Percentiles rank a stretch among this genome's conserved stretches.
phyloP scores from a whole-genome alignment of 192 early-diverging fungal genomes.

The Kickxella alabastrina region DNA sequence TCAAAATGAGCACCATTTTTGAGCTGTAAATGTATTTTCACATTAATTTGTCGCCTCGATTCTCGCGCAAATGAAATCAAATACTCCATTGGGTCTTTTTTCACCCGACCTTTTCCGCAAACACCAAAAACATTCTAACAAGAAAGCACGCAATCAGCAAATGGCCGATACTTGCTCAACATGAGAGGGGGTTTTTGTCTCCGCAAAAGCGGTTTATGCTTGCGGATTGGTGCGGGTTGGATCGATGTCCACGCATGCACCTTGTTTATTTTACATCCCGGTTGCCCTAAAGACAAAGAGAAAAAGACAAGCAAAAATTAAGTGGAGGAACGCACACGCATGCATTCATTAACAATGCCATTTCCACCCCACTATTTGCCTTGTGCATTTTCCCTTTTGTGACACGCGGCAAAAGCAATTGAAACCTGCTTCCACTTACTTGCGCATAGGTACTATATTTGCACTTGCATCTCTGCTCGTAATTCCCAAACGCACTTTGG shows the following conservation, averaged over 20 bases:
- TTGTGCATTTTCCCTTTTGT: background rate
- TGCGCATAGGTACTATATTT: too few species aligned
- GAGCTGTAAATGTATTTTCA: background rate
- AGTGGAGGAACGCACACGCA: background rate
- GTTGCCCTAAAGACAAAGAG: background rate
- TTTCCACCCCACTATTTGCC: background rate
- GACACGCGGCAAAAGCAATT: too few species aligned
- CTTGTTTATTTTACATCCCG: too few species aligned
- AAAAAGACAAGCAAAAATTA: background rate
- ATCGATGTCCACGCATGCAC: constrained; percentile 3
- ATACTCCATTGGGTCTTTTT: too few species aligned
- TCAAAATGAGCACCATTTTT: background rate
- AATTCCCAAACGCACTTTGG: too few species aligned
- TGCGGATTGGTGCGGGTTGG: background rate
- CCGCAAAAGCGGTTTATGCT: too few species aligned
- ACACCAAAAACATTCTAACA: too few species aligned
- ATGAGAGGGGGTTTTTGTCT: background rate
- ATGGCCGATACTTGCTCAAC: background rate
- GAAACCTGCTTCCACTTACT: too few species aligned
- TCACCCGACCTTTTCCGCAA: too few species aligned
- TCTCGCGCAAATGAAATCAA: background rate
- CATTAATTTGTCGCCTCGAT: background rate
- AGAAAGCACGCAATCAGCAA: background rate
- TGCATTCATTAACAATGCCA: constrained; percentile 5
- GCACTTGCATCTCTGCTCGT: too few species aligned